Conservation (phyloP, 2,329 filamentous ascomycete species). For the Blumeriella jaapii region DNA sequence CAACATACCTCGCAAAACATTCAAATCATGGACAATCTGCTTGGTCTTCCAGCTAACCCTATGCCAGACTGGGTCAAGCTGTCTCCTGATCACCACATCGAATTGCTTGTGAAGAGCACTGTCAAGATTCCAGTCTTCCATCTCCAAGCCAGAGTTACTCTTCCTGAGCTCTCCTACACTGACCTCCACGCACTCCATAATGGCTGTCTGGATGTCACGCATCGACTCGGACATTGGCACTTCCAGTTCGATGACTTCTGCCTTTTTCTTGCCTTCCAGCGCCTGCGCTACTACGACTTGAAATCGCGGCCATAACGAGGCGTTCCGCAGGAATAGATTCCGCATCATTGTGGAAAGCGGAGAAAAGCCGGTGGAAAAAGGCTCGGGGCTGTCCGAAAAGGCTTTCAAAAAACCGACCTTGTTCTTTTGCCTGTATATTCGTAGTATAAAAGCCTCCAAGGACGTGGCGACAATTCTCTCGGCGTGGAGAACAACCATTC, state of each 20-base stretch:
- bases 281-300: conserved; percentile 83
- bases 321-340: conserved; percentile 81
- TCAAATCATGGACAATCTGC: conserved; percentile 85
- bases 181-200: conserved; percentile 91
- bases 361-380: conserved; percentile 78
- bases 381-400: conserved; percentile 87
- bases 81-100: conserved; percentile 74
- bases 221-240: conserved; percentile 93
- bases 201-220: conserved; percentile 84
- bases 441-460: conserved; percentile 85
- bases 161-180: conserved; percentile 92
- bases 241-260: conserved; percentile 93
- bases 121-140: conserved; percentile 95
- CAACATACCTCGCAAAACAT: conserved; percentile 70
- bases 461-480: conserved; percentile 80
- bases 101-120: conserved; percentile 89
- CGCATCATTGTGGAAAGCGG: conserved; percentile 84
- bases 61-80: conserved; percentile 95
- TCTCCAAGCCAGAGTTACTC: conserved; percentile 76
- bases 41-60: conserved; percentile 89
- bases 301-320: conserved; percentile 85
- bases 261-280: conserved; percentile 81
- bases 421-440: conserved; percentile 90
- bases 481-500: conserved; percentile 77
- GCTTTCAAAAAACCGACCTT: conserved; percentile 90